Conservation (phyloP, 2,329 filamentous ascomycete species). For the Colletotrichum trifolii region DNA sequence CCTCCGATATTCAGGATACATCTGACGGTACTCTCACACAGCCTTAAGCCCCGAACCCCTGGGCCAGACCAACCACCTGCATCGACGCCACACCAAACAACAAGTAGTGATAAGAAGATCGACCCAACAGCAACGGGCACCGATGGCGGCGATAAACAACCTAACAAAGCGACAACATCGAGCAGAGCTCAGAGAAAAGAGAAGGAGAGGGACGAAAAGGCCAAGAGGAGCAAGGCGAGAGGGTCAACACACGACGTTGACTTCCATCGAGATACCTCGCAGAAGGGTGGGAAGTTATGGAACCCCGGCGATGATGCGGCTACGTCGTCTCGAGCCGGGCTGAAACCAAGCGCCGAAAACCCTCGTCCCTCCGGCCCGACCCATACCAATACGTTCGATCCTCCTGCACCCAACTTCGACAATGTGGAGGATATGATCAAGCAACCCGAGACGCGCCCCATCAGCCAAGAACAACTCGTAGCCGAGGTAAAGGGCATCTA, state of each 20-base stretch:
- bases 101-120: too few relatives aligned
- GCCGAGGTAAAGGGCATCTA: slow-evolving; percentile 88
- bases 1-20: too few relatives aligned
- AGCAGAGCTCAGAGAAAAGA: too few relatives aligned
- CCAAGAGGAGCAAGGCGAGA: fast-evolving
- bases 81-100: too few relatives aligned
- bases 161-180: too few relatives aligned
- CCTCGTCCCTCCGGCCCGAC: fast-evolving
- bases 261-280: not conserved
- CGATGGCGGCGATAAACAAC: too few relatives aligned
- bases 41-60: too few relatives aligned
- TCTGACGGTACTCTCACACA: too few relatives aligned
- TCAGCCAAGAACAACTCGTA: slow-evolving; percentile 82
- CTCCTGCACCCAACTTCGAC: fast-evolving
- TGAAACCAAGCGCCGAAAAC: fast-evolving
- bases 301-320: not conserved
- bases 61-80: too few relatives aligned
- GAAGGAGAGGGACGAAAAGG: too few relatives aligned
- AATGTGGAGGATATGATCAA: slow-evolving; percentile 28
- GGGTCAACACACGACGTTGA: not conserved
- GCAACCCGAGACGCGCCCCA: slow-evolving; percentile 74
- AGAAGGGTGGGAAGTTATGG: slow-evolving; percentile 5
- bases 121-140: too few relatives aligned
- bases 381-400: fast-evolving
- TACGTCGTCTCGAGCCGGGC: not conserved